Base-by-base conservation (phyloP, 1,284 basidiomycete species). In the Rhodotorula sp. region DNA sequence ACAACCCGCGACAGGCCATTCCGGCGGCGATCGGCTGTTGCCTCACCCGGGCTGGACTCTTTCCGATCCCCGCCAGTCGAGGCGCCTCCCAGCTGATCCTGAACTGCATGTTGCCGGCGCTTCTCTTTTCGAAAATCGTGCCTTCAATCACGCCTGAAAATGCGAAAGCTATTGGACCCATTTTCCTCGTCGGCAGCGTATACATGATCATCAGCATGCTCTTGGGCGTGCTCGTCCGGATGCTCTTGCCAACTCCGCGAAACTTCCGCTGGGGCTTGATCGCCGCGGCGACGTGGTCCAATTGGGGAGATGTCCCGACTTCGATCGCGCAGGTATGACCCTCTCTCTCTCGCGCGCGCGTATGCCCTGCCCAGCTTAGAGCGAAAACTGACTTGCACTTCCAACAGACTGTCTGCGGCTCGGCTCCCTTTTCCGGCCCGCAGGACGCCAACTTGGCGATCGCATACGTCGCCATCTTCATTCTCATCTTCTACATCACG, bases 81-180 rank as follows among this genome's bases (percentile, higher is more conserved):
- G 57, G 62, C 20, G 70, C 60, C 0, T 64, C 61, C 6, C 62
- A 65, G n/a, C 20, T 62, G 17, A 60, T 72, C 56, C 49, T 68
- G 84, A 91, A 90, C 75, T 84, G 91, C 69, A 83, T 85, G 0
- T 77, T 89, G 1, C 91, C 91, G 4, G 85, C 85, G 68, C 84
- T 92, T 20, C 83, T 91, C 81, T 91, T 92, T 79, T 87, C 87
- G 3, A 90, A 88, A 71, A 90, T 92, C 71, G 84, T 91, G 0
- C 86, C 89, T 0, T 86, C 89, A 0, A 90, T 93, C 75, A 87
- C 84, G 4, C 77, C 84, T 6, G 46, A 51, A 12, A 67, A 67
- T 18, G 66, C 1, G 83, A 87, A 42, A 90, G 90, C 76, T 82
- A 90, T 58, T 29, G 8, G 81, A 1, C 69, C 69, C 1, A 60